Evolutionary conservation across 257 asterid genomes (phyloP), one percentile per base, ranked within the genome.

Genomic region (Nicotiana attenuata): DNA sequence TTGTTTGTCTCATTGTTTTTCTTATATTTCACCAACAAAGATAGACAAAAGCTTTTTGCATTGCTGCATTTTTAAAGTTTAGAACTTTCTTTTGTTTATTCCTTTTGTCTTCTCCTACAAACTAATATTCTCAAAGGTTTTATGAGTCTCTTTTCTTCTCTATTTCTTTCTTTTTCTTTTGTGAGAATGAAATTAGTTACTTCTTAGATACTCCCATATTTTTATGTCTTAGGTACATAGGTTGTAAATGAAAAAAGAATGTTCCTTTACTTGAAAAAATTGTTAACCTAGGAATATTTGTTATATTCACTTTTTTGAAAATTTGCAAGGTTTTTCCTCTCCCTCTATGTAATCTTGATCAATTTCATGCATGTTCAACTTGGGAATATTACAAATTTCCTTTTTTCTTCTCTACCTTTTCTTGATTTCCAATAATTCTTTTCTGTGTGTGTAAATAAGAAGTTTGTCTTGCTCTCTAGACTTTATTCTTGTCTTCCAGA

Each of bases 401-500:
- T 65, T 7, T 66, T 10, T 60, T 64, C 65, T 28, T 2, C 4
- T 1, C 1, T 31, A 31, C 33, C 33, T 31, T 31, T 31, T 31
- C 35, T 31, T 31, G 35, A 31, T 4, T 31, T 31, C 35, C 35
- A 31, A 31, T 31, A 31, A 4, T 4, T 31, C 0, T 31, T 47
- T 0, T 14, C 2, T 7, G 3, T 55, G 73, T 66, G 65, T 77
- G 61, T 81, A 80, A 68, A 84, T 81, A 65, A 57, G 66, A 53
- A 56, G 33, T 68, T 84, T 89, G 89, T 85, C 89, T 80, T 79
- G 63, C 75, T 84, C 6, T 14, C 60, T 65, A 81, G 10, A 14
- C 89, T 87, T 88, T 91, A 87, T 88, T 88, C 93, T 85, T 86
- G 90, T 57, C 92, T 84, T 88, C 83, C 73, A 22, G 29, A 64